Conservation (phyloP, 352 stramenopile species). For the Globisporangium spiculum region DNA sequence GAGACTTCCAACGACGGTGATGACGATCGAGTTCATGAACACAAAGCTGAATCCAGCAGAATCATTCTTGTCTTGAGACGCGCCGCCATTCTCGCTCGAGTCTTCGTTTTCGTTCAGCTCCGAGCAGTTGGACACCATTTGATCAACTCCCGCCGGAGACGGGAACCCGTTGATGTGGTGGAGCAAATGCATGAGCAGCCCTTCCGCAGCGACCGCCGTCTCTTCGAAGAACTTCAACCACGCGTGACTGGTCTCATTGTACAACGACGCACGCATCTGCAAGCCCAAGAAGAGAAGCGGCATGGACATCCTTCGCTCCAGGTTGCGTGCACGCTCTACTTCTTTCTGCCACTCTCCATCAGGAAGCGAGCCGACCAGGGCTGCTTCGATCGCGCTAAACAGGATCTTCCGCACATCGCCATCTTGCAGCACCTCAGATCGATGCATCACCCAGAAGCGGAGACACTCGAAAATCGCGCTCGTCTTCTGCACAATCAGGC, state of each 20-base stretch:
- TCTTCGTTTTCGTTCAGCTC: slow-evolving; percentile 57
- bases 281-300: slow-evolving; percentile 80
- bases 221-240: slow-evolving; percentile 86
- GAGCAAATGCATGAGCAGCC: slow-evolving; percentile 80
- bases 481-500: slow-evolving; percentile 81
- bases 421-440: slow-evolving; percentile 71
- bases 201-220: slow-evolving; percentile 76
- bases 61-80: slow-evolving; percentile 20
- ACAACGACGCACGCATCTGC: slow-evolving; percentile 79
- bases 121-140: slow-evolving; percentile 79
- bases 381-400: slow-evolving; percentile 83
- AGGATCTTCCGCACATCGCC: slow-evolving; percentile 79
- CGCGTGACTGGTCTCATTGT: slow-evolving; percentile 63
- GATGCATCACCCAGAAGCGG: slow-evolving; percentile 83
- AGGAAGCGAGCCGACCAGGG: slow-evolving; percentile 75
- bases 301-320: slow-evolving; percentile 73
- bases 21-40: slow-evolving; percentile 86
- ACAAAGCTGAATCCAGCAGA: slow-evolving; percentile 74
- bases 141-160: slow-evolving; percentile 76
- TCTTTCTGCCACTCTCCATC: slow-evolving; percentile 80
- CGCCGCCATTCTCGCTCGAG: slow-evolving; percentile 20
- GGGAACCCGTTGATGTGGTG: slow-evolving; percentile 86
- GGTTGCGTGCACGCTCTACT: slow-evolving; percentile 65
- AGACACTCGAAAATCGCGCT: slow-evolving; percentile 84
- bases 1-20: slow-evolving; percentile 78